phyloP scores from a whole-genome alignment of 805 yeast genomes.

The Naumovozyma castellii region DNA sequence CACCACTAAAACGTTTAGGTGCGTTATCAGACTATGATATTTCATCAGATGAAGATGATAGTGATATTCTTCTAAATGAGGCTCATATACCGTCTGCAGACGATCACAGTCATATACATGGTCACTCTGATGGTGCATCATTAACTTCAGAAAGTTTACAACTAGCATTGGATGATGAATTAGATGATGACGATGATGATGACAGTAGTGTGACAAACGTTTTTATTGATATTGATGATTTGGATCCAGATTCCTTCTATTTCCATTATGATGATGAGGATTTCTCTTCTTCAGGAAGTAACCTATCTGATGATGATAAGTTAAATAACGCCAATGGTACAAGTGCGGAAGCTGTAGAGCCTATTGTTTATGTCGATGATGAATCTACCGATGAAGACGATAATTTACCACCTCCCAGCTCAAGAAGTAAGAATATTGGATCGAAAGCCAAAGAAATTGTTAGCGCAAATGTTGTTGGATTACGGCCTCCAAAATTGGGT shows the following conservation, averaged over 20 bases:
- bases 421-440: constrained; percentile 51
- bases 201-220: constrained; percentile 34
- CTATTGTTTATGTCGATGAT: constrained; percentile 46
- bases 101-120: constrained; percentile 15
- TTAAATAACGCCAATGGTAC: constrained; percentile 7
- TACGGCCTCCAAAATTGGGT: constrained; percentile 86
- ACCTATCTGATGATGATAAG: background rate
- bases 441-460: constrained; percentile 84
- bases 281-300: constrained; percentile 37
- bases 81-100: constrained; percentile 30
- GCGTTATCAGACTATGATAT: constrained; percentile 17
- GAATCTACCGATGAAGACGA: constrained; percentile 93
- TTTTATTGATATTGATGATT: constrained; percentile 31
- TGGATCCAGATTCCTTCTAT: constrained; percentile 30
- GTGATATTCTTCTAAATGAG: constrained; percentile 28
- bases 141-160: constrained; percentile 24
- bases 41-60: constrained; percentile 29
- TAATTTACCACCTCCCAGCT: constrained; percentile 59
- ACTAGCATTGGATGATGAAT: constrained; percentile 3
- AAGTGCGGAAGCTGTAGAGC: constrained; percentile 27
- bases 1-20: constrained; percentile 19
- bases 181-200: constrained; percentile 24
- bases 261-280: constrained; percentile 35
- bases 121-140: constrained; percentile 26
- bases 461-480: constrained; percentile 75